These are phyloP conservation scores for Cladosporium velox DNA, from an alignment of 2,329 filamentous ascomycete species.

Conservation along the genomic window DNA sequence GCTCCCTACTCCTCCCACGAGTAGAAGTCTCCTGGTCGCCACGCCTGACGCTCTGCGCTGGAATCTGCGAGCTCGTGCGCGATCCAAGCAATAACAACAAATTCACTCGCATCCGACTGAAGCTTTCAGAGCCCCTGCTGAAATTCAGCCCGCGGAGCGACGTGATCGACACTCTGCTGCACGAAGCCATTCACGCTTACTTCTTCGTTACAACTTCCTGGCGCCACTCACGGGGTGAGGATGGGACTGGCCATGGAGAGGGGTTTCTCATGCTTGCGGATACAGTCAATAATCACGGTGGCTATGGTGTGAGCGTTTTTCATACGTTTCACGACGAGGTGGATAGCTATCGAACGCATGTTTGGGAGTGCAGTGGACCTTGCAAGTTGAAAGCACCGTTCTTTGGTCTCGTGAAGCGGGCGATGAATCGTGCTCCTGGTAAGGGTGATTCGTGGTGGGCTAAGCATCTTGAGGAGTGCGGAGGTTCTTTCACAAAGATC, in stretches of 20 bases:
- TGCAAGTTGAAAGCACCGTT: slow-evolving; percentile 43
- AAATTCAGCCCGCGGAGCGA: slow-evolving; percentile 48
- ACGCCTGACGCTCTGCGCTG: slow-evolving; percentile 49
- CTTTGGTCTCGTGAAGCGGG: slow-evolving; percentile 49
- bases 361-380: slow-evolving; percentile 48
- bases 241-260: slow-evolving; percentile 45
- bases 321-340: slow-evolving; percentile 52
- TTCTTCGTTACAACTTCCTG: slow-evolving; percentile 50
- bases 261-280: slow-evolving; percentile 48
- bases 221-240: slow-evolving; percentile 45
- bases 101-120: slow-evolving; percentile 44
- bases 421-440: slow-evolving; percentile 48
- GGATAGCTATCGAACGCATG: slow-evolving; percentile 47
- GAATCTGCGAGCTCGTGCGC: slow-evolving; percentile 48
- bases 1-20: slow-evolving; percentile 40
- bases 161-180: slow-evolving; percentile 47
- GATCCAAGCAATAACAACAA: slow-evolving; percentile 38
- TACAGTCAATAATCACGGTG: slow-evolving; percentile 48
- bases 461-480: slow-evolving; percentile 44
- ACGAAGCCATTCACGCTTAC: slow-evolving; percentile 50
- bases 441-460: slow-evolving; percentile 47
- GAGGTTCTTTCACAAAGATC: slow-evolving; percentile 45
- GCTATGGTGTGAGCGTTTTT: slow-evolving; percentile 45
- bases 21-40: slow-evolving; percentile 49
- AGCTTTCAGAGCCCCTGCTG: slow-evolving; percentile 47